Conservation (phyloP, 1,284 basidiomycete genomes). For the Fomes fomentarius region DNA sequence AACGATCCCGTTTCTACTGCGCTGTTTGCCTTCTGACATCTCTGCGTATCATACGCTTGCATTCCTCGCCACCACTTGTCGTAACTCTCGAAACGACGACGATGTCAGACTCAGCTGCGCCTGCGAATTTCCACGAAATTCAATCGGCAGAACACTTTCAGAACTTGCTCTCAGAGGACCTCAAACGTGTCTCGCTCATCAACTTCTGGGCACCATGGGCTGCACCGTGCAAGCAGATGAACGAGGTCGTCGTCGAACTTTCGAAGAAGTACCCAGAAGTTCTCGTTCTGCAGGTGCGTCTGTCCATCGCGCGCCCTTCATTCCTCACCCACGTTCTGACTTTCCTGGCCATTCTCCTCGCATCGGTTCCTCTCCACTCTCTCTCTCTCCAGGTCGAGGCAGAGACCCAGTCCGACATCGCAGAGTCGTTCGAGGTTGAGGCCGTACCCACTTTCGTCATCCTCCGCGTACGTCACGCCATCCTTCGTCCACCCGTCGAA, state of each 20-base stretch:
- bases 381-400: slow-evolving; percentile 76
- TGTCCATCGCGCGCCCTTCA: neutral
- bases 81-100: neutral
- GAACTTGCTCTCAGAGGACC: slow-evolving; percentile 71
- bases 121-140: slow-evolving; percentile 57
- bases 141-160: slow-evolving; percentile 76
- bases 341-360: neutral
- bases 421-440: slow-evolving; percentile 93
- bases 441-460: slow-evolving; percentile 89
- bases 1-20: neutral
- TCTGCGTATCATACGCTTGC: no score
- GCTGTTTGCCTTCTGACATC: neutral
- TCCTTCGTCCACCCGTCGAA: neutral
- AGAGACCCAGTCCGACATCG: slow-evolving; percentile 85
- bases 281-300: slow-evolving; percentile 75
- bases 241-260: slow-evolving; percentile 71
- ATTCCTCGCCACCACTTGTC: neutral
- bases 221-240: slow-evolving; percentile 88
- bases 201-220: slow-evolving; percentile 97
- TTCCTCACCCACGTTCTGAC: neutral
- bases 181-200: slow-evolving; percentile 80
- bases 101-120: slow-evolving; percentile 19
- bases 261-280: slow-evolving; percentile 72
- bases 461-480: slow-evolving; percentile 59
- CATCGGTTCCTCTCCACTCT: neutral